These are phyloP conservation scores for Leccinum broughii DNA, from an alignment of 768 basidiomycete species.

Conservation along the genomic window DNA sequence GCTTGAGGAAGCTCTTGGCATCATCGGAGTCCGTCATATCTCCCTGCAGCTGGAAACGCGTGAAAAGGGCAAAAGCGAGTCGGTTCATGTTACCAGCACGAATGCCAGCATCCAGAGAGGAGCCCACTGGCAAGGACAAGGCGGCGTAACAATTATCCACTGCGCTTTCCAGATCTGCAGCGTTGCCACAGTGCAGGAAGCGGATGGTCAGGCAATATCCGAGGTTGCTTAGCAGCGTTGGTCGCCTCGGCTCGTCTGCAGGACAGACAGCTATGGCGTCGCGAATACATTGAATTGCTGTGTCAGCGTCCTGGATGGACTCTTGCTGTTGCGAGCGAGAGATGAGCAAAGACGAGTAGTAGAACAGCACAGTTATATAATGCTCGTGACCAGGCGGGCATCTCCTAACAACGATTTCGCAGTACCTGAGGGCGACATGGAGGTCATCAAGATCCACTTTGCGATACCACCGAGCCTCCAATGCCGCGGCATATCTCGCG, in stretches of 20 bases:
- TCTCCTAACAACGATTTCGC: conserved; percentile 4
- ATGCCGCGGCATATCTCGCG: conserved; percentile 7
- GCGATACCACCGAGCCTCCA: conserved; percentile 8
- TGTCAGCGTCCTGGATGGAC: conserved; percentile 20
- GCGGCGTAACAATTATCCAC: conserved; percentile 20
- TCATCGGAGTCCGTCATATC: conserved; percentile 17
- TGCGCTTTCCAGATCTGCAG: conserved; percentile 26
- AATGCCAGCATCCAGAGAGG: conserved; percentile 4
- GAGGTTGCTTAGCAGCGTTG: conserved; percentile 8
- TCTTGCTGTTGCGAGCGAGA: conserved; percentile 9
- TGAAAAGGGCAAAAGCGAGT: conserved; percentile 19
- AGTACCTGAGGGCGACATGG: conserved; percentile 12
- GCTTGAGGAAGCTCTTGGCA: conserved; percentile 17
- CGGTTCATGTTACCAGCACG: conserved; percentile 8
- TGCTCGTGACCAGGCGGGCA: conserved; percentile 8
- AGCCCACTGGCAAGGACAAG: conserved; percentile 1
- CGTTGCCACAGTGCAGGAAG: conserved; percentile 21
- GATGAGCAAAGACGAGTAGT: conserved; percentile 17
- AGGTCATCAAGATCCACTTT: conserved; percentile 17
- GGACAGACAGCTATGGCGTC: conserved; percentile 10
- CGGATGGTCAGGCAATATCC: conserved; percentile 18
- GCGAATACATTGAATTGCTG: conserved; percentile 13
- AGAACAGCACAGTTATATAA: not conserved
- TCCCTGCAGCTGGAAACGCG: conserved; percentile 23
- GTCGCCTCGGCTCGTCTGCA: conserved; percentile 1